Evolutionary conservation across 176 grass and related monocot genomes (phyloP), one percentile per base, ranked within the genome.

Genomic region (Zizania latifolia): DNA sequence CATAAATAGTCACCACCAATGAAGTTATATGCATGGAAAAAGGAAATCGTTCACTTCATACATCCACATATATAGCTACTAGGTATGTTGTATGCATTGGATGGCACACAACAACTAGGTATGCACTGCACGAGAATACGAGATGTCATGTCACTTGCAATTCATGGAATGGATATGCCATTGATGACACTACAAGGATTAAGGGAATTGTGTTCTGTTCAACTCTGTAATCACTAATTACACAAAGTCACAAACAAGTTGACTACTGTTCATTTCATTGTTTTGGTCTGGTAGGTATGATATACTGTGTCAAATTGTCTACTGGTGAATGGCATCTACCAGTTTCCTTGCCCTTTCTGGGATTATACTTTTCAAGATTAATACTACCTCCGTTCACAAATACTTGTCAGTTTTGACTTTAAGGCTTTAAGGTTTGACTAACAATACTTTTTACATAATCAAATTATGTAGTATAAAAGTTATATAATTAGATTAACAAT

Each of bases 251-350:
- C n/a, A n/a, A 56, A 31, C 0, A 3, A 64, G 64, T 56, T 66
- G 61, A 8, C 19, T 34, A 44, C 26, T 82, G 11, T 82, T 46
- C 12, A 10, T 58, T 58, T 51, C 34, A 10, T 28, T 45, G 13
- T 65, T 58, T 44, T 7, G 3, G 16, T 65, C 46, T 37, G 13
- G 11, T 74, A 38, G 62, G 9, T 22, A 68, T 75, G 62, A 14
- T 15, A 74, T 34, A 40, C 22, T 45, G 10, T 82, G 70, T 54
- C 27, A 66, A 44, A 55, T 7, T 82, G 13, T 58, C 33, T 73
- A 23, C 23, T 53, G 26, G 27, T 58, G 28, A 9, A 60, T 70
- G 30, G 10, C 27, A 46, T 24, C 40, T 55, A 41, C 33, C 22
- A 39, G 8, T 72, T 57, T 54, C n/a, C 7, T 56, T 60, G 11